These are phyloP conservation scores for Tinospora cordifolia DNA, from an alignment of 164 flowering plant genomes.

Conservation along the genomic window DNA sequence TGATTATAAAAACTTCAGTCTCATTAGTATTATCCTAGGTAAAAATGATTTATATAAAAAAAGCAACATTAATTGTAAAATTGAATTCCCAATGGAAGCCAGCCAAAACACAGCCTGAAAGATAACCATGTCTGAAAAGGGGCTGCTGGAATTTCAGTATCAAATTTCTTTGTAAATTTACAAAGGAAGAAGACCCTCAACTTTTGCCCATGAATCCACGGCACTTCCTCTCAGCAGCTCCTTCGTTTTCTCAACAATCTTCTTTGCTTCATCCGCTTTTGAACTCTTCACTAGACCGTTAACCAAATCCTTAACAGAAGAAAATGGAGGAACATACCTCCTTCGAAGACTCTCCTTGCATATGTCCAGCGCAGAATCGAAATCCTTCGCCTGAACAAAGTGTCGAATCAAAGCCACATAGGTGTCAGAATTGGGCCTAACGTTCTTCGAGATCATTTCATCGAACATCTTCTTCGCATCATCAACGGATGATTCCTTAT, in stretches of 20 bases:
- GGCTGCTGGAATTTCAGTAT: too few relatives aligned
- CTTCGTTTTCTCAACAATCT: slow-evolving; percentile 28
- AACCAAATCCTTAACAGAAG: slow-evolving; percentile 21
- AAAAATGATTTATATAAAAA: too few relatives aligned
- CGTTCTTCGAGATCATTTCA: slow-evolving; percentile 24
- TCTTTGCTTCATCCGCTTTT: slow-evolving; percentile 25
- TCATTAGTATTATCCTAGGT: too few relatives aligned
- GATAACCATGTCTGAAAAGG: too few relatives aligned
- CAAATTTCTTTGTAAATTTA: background rate
- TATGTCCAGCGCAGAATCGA: slow-evolving; percentile 22
- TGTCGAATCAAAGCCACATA: slow-evolving; percentile 19
- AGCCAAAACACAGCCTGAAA: too few relatives aligned
- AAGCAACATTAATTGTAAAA: too few relatives aligned
- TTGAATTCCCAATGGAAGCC: too few relatives aligned
- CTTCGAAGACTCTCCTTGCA: slow-evolving; percentile 26
- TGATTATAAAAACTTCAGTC: too few relatives aligned
- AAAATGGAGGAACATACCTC: slow-evolving; percentile 33
- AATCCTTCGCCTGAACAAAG: slow-evolving; percentile 27
- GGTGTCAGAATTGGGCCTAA: slow-evolving; percentile 16
- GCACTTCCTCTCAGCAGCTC: slow-evolving; percentile 28
- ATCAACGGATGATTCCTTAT: slow-evolving; percentile 16
- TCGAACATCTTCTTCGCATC: slow-evolving; percentile 25
- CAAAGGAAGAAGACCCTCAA: slow-evolving; percentile 28
- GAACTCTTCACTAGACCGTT: slow-evolving; percentile 29
- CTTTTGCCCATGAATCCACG: slow-evolving; percentile 27